Evolutionary conservation across 1,284 basidiomycete species (phyloP).

Genomic region (Pseudozyma thailandica): DNA sequence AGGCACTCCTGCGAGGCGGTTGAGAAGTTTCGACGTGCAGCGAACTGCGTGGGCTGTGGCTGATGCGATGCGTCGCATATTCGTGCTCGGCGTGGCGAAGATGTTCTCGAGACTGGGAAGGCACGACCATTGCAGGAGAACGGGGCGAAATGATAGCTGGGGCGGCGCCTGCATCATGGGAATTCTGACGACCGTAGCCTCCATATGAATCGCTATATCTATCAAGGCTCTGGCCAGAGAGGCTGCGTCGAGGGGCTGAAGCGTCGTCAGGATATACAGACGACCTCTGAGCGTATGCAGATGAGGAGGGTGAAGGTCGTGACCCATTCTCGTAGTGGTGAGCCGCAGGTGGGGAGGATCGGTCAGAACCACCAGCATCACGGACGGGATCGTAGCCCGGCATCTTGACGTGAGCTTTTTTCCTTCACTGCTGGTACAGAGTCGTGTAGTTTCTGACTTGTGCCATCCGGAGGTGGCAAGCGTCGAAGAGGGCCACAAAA

Average conservation of each 20-base stretch:
- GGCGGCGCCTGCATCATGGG: conserved; percentile 5
- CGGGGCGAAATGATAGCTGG: conserved; percentile 18
- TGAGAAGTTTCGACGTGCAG: conserved; percentile 19
- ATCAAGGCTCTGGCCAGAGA: conserved; percentile 18
- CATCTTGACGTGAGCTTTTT: conserved; percentile 12
- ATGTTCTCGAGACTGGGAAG: conserved; percentile 6
- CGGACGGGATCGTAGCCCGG: conserved; percentile 36
- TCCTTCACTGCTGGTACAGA: no score
- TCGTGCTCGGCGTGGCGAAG: conserved; percentile 15
- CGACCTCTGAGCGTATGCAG: conserved; percentile 7
- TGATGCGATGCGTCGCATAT: conserved; percentile 15
- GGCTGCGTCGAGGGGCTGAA: conserved; percentile 4
- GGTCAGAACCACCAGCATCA: conserved; percentile 33
- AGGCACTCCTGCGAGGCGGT: conserved; percentile 31
- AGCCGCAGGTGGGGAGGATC: conserved; percentile 23
- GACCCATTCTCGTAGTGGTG: conserved; percentile 12
- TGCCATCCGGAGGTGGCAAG: no score
- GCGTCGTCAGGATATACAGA: conserved; percentile 6
- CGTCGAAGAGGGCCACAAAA: no score
- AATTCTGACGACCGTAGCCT: conserved; percentile 9
- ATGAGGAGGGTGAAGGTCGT: conserved; percentile 24
- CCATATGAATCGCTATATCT: conserved; percentile 8
- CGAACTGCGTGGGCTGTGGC: conserved; percentile 18
- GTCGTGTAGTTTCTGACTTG: no score
- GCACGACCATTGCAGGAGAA: conserved; percentile 10